Evolutionary conservation across 805 yeast genomes (phyloP).

Genomic region (Clavispora carvajalis): DNA sequence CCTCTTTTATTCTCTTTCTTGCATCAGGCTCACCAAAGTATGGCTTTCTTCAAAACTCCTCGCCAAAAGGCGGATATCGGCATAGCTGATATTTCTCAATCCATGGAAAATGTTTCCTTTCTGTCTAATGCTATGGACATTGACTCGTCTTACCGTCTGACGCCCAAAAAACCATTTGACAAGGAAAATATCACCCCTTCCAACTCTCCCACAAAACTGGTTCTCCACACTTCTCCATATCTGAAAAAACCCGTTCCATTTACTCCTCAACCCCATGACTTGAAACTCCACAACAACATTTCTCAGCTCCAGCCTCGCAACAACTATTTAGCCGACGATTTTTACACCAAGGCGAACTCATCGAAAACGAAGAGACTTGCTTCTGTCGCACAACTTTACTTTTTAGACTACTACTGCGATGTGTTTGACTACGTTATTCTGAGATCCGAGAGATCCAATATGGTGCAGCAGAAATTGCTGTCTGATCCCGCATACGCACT

Average conservation of each 20-base stretch:
- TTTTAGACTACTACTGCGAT: conserved; percentile 93
- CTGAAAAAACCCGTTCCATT: conserved; percentile 5
- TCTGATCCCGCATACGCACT: conserved; percentile 40
- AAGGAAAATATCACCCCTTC: conserved; percentile 26
- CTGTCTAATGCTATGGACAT: conserved; percentile 33
- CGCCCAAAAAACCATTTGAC: conserved; percentile 11
- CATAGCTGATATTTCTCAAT: conserved; percentile 36
- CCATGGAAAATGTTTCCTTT: conserved; percentile 40
- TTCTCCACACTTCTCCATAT: conserved; percentile 25
- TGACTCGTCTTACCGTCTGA: conserved; percentile 34
- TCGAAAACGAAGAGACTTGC: conserved; percentile 81
- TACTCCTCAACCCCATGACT: conserved; percentile 13
- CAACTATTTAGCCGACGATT: conserved; percentile 36
- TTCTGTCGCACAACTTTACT: conserved; percentile 89
- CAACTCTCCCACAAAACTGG: conserved; percentile 22
- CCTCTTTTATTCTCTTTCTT: not conserved
- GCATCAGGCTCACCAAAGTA: not conserved
- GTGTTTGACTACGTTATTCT: conserved; percentile 87
- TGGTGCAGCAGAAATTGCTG: conserved; percentile 58
- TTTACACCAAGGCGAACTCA: conserved; percentile 53
- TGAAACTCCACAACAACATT: conserved; percentile 24
- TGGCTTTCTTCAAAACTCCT: conserved; percentile 14
- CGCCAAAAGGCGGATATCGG: conserved; percentile 16
- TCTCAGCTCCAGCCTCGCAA: conserved; percentile 28
- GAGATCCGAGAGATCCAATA: conserved; percentile 74